Evolutionary conservation across 257 asterid species (phyloP), one percentile per base, ranked within the genome.

Genomic region (Misopates orontium): DNA sequence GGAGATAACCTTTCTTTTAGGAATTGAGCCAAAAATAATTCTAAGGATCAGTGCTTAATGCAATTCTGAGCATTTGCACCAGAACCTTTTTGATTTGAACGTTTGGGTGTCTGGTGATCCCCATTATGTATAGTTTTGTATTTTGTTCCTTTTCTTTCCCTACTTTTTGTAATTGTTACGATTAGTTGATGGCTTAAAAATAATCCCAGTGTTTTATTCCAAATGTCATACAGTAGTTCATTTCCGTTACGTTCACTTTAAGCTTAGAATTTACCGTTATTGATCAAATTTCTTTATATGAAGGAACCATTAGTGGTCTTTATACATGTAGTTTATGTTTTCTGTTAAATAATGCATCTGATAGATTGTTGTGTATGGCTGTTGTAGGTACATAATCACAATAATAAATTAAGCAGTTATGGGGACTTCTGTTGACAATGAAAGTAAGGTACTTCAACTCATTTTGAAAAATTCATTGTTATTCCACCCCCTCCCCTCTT

Each of bases 341-440:
- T 19, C 41, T 49, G 23, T 20, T 24, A 40, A n/a, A 49, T 10
- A 40, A 14, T 41, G 48, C 62, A 36, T 63, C 75, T 69, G 55
- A 59, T 65, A 60, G 48, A 16, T 53, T 59, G 39, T 42, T 36
- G 8, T 47, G 20, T 54, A 50, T 72, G 39, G 42, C 59, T 52
- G 11, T 13, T 78, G 83, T 81, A 78, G 85, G 54, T 71, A 74
- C 71, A 65, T 68, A 32, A 11, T 59, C 54, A 61, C 53, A 40
- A 57, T 52, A 49, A 56, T 55, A 44, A 8, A 24, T 18, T 50
- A 45, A 65, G 59, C 71, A 69, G 56, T 62, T 56, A 85, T 83
- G 92, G 92, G 85, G 66, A 84, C 87, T 62, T 91, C 78, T 50
- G 71, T 78, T 61, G 96, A 85, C 51, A 80, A 88, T 72, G 77